These are phyloP conservation scores for Calocybe cyanea DNA, from an alignment of 768 basidiomycete genomes.

Conservation along the genomic window DNA sequence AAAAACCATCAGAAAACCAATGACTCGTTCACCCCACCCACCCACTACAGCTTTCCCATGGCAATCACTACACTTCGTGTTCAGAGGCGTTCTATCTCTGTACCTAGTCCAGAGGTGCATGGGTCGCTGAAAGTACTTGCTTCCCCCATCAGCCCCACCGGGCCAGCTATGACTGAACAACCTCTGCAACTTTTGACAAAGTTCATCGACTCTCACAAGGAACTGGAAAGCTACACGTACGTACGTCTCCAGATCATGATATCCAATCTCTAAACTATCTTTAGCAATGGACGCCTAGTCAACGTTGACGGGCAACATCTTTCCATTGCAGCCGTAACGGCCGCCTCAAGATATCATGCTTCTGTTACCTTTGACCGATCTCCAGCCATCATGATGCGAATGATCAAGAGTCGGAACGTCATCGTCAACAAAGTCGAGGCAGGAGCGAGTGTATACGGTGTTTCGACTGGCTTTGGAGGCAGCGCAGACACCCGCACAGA, in stretches of 20 bases:
- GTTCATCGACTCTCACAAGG: conserved; percentile 57
- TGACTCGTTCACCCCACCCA: conserved; percentile 6
- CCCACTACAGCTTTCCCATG: conserved; percentile 22
- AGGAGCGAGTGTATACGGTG: conserved; percentile 76
- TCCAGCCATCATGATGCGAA: conserved; percentile 41
- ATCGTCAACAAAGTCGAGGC: conserved; percentile 64
- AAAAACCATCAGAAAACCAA: conserved; percentile 7
- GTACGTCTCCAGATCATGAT: conserved; percentile 15
- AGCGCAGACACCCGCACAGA: conserved; percentile 83
- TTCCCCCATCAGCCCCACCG: too few relatives aligned
- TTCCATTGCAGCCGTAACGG: conserved; percentile 75
- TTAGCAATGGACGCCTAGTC: conserved; percentile 60
- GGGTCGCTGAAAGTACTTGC: conserved; percentile 18
- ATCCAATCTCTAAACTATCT: conserved; percentile 5
- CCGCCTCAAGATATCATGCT: conserved; percentile 62
- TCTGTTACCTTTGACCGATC: conserved; percentile 49
- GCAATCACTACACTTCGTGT: conserved; percentile 15
- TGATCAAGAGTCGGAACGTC: conserved; percentile 61
- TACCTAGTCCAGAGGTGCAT: conserved; percentile 17
- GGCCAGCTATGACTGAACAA: conserved; percentile 10
- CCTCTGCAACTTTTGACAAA: conserved; percentile 40
- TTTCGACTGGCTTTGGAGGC: conserved; percentile 84
- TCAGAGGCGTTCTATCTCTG: conserved; percentile 24
- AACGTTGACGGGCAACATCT: conserved; percentile 67
- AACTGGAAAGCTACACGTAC: conserved; percentile 64